Percentiles rank a stretch among this genome's conserved stretches.
These are phyloP conservation scores for Aspergillus neoniger DNA, from an alignment of 2,329 filamentous ascomycete genomes.

Conservation along the genomic window DNA sequence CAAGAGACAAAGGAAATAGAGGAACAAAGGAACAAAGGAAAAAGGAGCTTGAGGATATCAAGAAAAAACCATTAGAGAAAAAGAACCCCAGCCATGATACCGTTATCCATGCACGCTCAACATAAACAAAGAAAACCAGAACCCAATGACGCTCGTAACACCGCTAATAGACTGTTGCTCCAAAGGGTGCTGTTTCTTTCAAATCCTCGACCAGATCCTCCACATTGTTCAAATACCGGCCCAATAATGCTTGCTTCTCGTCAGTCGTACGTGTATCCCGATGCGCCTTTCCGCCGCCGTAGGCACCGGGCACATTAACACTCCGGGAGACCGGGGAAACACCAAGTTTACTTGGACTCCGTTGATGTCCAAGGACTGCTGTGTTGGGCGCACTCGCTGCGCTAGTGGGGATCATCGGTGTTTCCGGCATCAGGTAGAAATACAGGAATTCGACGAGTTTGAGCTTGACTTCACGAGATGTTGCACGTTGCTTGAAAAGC, in stretches of 20 bases:
- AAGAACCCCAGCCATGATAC: constrained; percentile 22
- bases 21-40: constrained; percentile 12
- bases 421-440: constrained; percentile 97
- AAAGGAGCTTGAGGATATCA: constrained; percentile 4
- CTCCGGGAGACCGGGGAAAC: constrained; percentile 57
- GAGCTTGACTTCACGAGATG: constrained; percentile 84
- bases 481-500: constrained; percentile 86
- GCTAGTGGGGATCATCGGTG: constrained; percentile 43
- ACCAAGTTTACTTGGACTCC: constrained; percentile 68
- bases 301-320: constrained; percentile 33
- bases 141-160: constrained; percentile 17
- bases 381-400: constrained; percentile 37
- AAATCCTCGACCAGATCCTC: constrained; percentile 84
- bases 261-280: constrained; percentile 66
- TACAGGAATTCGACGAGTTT: constrained; percentile 97
- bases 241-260: constrained; percentile 79
- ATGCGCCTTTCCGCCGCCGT: constrained; percentile 27
- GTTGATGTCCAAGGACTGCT: constrained; percentile 56
- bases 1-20: constrained; percentile 15
- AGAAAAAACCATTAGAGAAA: constrained; percentile 12
- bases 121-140: constrained; percentile 14
- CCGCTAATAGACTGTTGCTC: constrained; percentile 48
- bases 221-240: constrained; percentile 76
- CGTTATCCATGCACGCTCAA: constrained; percentile 23
- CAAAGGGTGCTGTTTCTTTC: constrained; percentile 75